phyloP scores from a whole-genome alignment of 768 basidiomycete genomes.

The Tricholoma saponaceum region DNA sequence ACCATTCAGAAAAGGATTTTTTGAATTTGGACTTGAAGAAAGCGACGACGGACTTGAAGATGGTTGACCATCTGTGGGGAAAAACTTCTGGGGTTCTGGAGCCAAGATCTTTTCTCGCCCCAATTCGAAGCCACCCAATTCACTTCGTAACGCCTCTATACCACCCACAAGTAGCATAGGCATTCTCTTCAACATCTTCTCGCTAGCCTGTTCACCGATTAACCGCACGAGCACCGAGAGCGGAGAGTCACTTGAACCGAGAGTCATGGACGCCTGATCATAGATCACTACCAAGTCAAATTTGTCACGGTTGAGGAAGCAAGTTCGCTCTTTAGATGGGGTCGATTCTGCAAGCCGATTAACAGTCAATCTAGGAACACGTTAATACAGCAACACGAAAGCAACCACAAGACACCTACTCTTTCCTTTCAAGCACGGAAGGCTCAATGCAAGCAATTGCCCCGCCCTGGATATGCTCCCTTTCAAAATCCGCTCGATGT shows the following conservation, averaged over 20 bases:
- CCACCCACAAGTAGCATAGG: constrained; percentile 88
- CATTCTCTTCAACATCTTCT: constrained; percentile 64
- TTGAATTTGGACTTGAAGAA: constrained; percentile 23
- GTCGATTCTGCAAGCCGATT: constrained; percentile 66
- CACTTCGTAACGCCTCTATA: constrained; percentile 71
- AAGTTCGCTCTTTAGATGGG: constrained; percentile 65
- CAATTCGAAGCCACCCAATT: constrained; percentile 39
- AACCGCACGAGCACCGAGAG: constrained; percentile 59
- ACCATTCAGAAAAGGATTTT: constrained; percentile 23
- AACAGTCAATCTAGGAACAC: constrained; percentile 52
- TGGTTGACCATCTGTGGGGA: constrained; percentile 2
- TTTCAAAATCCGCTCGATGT: constrained; percentile 71
- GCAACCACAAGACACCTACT: constrained; percentile 41
- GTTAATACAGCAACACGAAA: constrained; percentile 3
- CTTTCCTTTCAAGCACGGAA: constrained; percentile 59
- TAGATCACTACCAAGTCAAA: constrained; percentile 89
- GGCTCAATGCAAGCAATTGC: constrained; percentile 86
- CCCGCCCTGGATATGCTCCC: constrained; percentile 63
- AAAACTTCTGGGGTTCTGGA: constrained; percentile 4
- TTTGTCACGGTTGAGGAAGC: constrained; percentile 83
- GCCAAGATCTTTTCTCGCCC: constrained; percentile 13
- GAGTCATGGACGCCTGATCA: constrained; percentile 58
- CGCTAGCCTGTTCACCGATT: constrained; percentile 72
- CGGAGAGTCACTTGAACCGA: constrained; percentile 45
- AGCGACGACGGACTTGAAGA: constrained; percentile 10